A percentile compares a stretch with the other conserved stretches of the same genome.
Conservation (phyloP, 768 basidiomycete species). For the Boletus subcaerulescens region DNA sequence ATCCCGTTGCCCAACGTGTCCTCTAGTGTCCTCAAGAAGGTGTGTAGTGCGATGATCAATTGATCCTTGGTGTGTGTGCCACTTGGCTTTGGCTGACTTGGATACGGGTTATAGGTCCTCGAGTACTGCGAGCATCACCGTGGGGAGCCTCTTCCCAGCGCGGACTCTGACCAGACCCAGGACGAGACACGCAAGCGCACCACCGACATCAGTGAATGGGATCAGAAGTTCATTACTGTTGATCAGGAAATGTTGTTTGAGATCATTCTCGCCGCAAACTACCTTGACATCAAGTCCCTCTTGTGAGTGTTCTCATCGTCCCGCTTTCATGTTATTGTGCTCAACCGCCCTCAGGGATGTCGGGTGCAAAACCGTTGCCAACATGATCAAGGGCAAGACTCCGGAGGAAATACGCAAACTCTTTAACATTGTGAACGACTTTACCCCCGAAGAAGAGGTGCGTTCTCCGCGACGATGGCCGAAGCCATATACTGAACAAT, state of each 20-base stretch:
- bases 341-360: slow-evolving; percentile 64
- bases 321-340: neutral
- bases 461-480: slow-evolving; percentile 15
- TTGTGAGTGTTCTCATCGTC: slow-evolving; percentile 55
- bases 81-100: slow-evolving; percentile 3
- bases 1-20: slow-evolving; percentile 95
- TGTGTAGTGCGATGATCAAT: slow-evolving; percentile 25
- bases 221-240: slow-evolving; percentile 96
- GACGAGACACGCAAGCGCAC: slow-evolving; percentile 97
- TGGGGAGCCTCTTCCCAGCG: slow-evolving; percentile 89
- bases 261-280: slow-evolving; percentile 99
- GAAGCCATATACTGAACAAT: slow-evolving; percentile 1
- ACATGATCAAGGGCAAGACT: slow-evolving; percentile 99
- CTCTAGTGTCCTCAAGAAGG: slow-evolving; percentile 91
- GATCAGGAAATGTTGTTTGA: slow-evolving; percentile 99
- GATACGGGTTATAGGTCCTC: slow-evolving; percentile 69
- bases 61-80: neutral
- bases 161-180: slow-evolving; percentile 74
- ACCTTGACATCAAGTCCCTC: slow-evolving; percentile 98
- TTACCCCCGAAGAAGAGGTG: slow-evolving; percentile 99
- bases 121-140: slow-evolving; percentile 99
- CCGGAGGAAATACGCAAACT: slow-evolving; percentile 99
- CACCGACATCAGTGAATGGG: slow-evolving; percentile 99
- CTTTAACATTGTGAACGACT: slow-evolving; percentile 97
- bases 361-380: slow-evolving; percentile 97